Base-by-base conservation (phyloP, 768 basidiomycete species). In the Mycena floridula region DNA sequence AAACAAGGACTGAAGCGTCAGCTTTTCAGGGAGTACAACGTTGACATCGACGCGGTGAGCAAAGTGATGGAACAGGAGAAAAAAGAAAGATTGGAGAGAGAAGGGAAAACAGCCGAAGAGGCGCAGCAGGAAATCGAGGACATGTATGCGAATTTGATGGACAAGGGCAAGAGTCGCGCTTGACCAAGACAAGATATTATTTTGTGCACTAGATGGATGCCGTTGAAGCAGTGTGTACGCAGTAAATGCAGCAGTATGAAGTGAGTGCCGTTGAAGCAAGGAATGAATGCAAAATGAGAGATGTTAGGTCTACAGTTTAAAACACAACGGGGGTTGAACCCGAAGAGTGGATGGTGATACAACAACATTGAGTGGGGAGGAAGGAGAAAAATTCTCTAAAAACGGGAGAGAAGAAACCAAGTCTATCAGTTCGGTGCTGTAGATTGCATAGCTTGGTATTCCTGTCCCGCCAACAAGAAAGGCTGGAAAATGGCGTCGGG, bases 311-410 rank as follows among this genome's bases (percentile, higher is more conserved):
- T 50, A 57, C 47, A 54, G 53, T 52, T 59, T 61, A 64, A 57
- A 66, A 60, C 63, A 66, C 66, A 70, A 74, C 82, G 84, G 85
- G 84, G 84, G 86, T 89, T 89, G 86, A 89, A 89, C 86, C 86
- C 84, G 84, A 61, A 61, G 59, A 64, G 55, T 58, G 64, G 63
- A 56, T 62, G 49, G 54, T 53, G 59, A 54, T 42, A 36, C 21
- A 46, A 65, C 54, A 57, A 59, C n/a, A 26, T 24, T 16, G 41
- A 16, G 25, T 9, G 16, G 18, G n/a, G 42, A 25, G 25, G 32
- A 36, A 25, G 32, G 20, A 16, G 15, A 16, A 35, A 46, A 43
- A 44, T 46, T 40, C 42, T 37, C 32, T 26, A 49, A 39, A 53
- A 47, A 47, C 48, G 40, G 50, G 49, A 43, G 37, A 53, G 40